These are phyloP conservation scores for Xylariales sp. DNA, from an alignment of 2,329 filamentous ascomycete genomes.

Conservation along the genomic window DNA sequence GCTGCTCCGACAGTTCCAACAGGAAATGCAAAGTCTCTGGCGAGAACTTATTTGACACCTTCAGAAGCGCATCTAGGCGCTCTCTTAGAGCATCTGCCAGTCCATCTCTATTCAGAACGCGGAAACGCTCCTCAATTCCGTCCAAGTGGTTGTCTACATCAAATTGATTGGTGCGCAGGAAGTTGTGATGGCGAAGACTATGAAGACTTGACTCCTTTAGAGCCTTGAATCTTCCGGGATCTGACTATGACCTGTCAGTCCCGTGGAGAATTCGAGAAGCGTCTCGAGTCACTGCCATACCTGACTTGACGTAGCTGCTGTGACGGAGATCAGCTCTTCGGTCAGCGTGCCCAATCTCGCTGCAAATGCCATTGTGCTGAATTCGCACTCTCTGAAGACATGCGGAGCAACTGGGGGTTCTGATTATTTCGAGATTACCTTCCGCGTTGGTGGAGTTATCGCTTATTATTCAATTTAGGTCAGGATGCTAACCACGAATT, in stretches of 20 bases:
- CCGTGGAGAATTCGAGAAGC: background rate
- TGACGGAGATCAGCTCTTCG: constrained; percentile 64
- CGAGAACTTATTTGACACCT: constrained; percentile 55
- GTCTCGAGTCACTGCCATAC: constrained; percentile 31
- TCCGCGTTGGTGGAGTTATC: background rate
- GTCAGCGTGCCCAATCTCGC: constrained; percentile 60
- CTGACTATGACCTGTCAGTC: constrained; percentile 18
- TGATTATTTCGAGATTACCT: background rate
- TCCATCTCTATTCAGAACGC: constrained; percentile 71
- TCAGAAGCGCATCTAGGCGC: constrained; percentile 56
- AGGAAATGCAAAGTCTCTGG: constrained; percentile 78
- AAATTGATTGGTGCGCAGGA: constrained; percentile 70
- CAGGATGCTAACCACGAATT: too few species aligned
- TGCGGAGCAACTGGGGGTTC: background rate
- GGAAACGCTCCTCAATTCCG: constrained; percentile 82
- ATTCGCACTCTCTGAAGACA: background rate
- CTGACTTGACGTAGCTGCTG: constrained; percentile 51
- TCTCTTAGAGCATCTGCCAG: constrained; percentile 64
- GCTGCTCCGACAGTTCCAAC: constrained; percentile 75
- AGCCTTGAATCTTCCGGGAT: constrained; percentile 33
- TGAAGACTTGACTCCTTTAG: constrained; percentile 47
- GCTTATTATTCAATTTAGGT: background rate
- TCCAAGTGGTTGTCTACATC: constrained; percentile 60
- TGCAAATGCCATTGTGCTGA: constrained; percentile 62
- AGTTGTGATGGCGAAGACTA: constrained; percentile 49